Evolutionary conservation across 352 stramenopile species (phyloP), one percentile per base, ranked within the genome.

Genomic region (Phytophthora pisi): DNA sequence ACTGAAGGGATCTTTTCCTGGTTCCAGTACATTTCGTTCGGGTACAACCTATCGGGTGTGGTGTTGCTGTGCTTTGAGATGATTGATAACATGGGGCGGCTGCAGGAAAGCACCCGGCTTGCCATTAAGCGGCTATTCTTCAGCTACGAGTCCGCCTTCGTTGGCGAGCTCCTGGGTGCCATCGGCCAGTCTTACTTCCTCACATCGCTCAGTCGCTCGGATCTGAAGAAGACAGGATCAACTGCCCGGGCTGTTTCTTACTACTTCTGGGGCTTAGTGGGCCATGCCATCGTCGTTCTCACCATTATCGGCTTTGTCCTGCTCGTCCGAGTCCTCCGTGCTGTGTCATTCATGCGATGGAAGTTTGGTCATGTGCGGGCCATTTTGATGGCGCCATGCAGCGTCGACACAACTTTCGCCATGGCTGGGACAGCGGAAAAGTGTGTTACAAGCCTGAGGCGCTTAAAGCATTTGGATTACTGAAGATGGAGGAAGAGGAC

Each of bases 51-150:
- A 6, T 46, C 64, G 2, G 57, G 64, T 1, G 43, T 70, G 4
- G 24, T 77, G 28, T 70, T 66, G 11, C 47, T 77, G 26, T 30
- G 64, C 2, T 73, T 76, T 36, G 64, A 70, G 31, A 68, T 77
- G 54, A 16, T 73, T 9, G 64, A 77, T 46, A 60, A 38, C 1
- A 68, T 64, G n/a, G 23, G 46, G 0, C 70, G 61, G 56, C 15
- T 71, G 5, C 43, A n/a, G 5, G 51, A 64, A 26, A 54, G 31
- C 16, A 46, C 34, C 4, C 57, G 56, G 5, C 59, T 53, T 5
- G 42, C 60, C 0, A 31, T 65, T 30, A 64, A 42, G 34, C 69
- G 66, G 7, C 13, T 77, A 3, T 46, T 77, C 10, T 64, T 77
- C 45, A 75, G 70, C 34, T 26, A 64, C 18, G 67, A 75, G 20